Percentiles rank a stretch among this genome's conserved stretches.
These are phyloP conservation scores for Rhizoclosmatium globosum DNA, from an alignment of 192 early-diverging fungal species.

Conservation along the genomic window DNA sequence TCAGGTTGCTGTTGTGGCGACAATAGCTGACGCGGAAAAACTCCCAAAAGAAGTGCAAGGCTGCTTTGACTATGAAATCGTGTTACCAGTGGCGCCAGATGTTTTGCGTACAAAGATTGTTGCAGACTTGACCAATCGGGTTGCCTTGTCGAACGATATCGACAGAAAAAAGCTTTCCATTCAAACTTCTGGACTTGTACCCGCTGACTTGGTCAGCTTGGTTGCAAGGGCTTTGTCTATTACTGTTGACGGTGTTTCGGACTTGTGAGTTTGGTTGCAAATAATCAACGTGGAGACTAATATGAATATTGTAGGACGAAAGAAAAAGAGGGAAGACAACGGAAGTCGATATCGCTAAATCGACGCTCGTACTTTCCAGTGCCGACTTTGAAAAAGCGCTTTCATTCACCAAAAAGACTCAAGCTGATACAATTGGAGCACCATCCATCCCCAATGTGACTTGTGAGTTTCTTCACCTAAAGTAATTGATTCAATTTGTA, in stretches of 20 bases:
- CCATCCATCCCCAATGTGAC: slow-evolving; percentile 96
- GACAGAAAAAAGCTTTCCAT: slow-evolving; percentile 77
- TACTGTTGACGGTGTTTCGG: slow-evolving; percentile 26
- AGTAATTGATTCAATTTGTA: background rate
- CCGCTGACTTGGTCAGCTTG: slow-evolving; percentile 83
- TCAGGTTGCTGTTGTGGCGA: slow-evolving; percentile 77
- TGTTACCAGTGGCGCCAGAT: slow-evolving; percentile 67
- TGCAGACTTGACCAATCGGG: slow-evolving; percentile 57
- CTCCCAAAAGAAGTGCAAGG: slow-evolving; percentile 78
- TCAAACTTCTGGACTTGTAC: slow-evolving; percentile 92
- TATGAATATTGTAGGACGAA: slow-evolving; percentile 3
- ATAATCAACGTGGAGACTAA: background rate
- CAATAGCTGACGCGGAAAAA: slow-evolving; percentile 83
- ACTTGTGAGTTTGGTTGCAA: slow-evolving; percentile 19
- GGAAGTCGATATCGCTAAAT: slow-evolving; percentile 66
- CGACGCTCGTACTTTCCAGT: slow-evolving; percentile 78
- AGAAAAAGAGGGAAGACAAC: background rate
- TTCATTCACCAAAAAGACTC: slow-evolving; percentile 76
- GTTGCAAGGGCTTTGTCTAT: slow-evolving; percentile 66
- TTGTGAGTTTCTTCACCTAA: slow-evolving; percentile 60
- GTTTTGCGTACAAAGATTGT: slow-evolving; percentile 52
- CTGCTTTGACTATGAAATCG: slow-evolving; percentile 82
- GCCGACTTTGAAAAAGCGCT: slow-evolving; percentile 85
- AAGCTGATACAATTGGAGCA: slow-evolving; percentile 93
- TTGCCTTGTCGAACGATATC: slow-evolving; percentile 79